Conservation (phyloP, 2,329 filamentous ascomycete species). For the Cordyceps cateniannulata region DNA sequence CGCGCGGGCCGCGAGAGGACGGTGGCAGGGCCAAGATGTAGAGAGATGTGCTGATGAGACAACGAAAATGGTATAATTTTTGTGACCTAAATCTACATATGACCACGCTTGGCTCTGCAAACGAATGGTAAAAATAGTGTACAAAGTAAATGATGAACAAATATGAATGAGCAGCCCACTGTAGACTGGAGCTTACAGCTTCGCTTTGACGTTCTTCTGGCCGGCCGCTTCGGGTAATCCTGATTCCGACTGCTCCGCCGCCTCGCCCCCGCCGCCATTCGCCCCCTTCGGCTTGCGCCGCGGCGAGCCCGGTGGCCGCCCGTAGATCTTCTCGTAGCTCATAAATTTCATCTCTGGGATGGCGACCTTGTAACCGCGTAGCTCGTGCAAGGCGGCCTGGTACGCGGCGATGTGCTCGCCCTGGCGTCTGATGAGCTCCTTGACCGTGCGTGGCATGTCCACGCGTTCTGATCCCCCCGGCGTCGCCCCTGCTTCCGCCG, state of each 20-base stretch:
- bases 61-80: neutral
- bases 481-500: neutral
- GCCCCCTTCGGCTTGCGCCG: conserved; percentile 9
- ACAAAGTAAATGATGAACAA: neutral
- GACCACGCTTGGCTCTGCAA: neutral
- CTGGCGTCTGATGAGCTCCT: conserved; percentile 20
- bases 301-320: conserved; percentile 11
- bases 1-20: conserved; percentile 21
- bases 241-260: neutral
- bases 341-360: conserved; percentile 24
- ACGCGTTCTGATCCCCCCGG: neutral
- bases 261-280: no score
- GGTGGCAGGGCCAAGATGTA: conserved; percentile 21
- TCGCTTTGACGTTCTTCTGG: neutral
- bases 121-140: neutral
- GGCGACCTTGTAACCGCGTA: conserved; percentile 21
- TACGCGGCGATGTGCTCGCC: conserved; percentile 22
- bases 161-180: neutral
- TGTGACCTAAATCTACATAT: neutral
- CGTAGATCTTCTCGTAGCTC: conserved; percentile 24
- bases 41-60: neutral
- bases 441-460: neutral
- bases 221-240: no score
- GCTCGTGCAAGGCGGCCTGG: conserved; percentile 21
- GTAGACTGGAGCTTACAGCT: neutral